Percentiles rank a stretch among this genome's conserved stretches.
Evolutionary conservation across 2,329 filamentous ascomycete species (phyloP).

Genomic region (Decorospora gaudefroyi): DNA sequence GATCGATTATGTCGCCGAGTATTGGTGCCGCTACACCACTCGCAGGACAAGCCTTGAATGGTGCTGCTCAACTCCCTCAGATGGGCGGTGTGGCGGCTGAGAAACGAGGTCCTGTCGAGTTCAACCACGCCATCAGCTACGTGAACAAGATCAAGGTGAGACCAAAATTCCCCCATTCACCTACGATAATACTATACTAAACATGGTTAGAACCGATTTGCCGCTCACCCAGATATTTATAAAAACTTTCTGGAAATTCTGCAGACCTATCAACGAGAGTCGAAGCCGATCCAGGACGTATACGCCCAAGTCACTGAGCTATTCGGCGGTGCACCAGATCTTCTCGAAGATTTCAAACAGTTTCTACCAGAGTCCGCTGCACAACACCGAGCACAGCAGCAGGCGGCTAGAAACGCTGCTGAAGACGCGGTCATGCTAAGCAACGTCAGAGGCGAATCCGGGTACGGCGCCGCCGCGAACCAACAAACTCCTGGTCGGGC

Average conservation of each 20-base stretch:
- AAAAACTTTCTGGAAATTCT: conserved; percentile 98
- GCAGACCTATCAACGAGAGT: conserved; percentile 96
- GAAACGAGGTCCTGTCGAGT: conserved; percentile 92
- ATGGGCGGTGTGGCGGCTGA: conserved; percentile 62
- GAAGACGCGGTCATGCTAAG: conserved; percentile 72
- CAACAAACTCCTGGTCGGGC: conserved; percentile 55
- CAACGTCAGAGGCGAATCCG: conserved; percentile 62
- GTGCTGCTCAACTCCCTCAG: conserved; percentile 62
- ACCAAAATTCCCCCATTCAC: conserved; percentile 33
- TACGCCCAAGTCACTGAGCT: conserved; percentile 95
- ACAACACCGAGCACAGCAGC: conserved; percentile 60
- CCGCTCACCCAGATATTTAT: conserved; percentile 96
- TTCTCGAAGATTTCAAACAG: conserved; percentile 98
- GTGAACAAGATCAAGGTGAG: conserved; percentile 98
- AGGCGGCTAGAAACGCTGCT: conserved; percentile 63
- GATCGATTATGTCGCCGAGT: conserved; percentile 57
- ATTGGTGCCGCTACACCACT: conserved; percentile 54
- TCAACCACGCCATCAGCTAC: conserved; percentile 98
- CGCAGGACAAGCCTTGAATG: conserved; percentile 64
- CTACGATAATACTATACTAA: conserved; percentile 15
- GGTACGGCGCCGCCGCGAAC: conserved; percentile 50
- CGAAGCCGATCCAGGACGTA: conserved; percentile 97
- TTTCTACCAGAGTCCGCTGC: conserved; percentile 90
- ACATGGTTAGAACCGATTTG: conserved; percentile 79
- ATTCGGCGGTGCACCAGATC: conserved; percentile 90